phyloP scores from a whole-genome alignment of 306 rosid genomes.

The Lupinus albus region DNA sequence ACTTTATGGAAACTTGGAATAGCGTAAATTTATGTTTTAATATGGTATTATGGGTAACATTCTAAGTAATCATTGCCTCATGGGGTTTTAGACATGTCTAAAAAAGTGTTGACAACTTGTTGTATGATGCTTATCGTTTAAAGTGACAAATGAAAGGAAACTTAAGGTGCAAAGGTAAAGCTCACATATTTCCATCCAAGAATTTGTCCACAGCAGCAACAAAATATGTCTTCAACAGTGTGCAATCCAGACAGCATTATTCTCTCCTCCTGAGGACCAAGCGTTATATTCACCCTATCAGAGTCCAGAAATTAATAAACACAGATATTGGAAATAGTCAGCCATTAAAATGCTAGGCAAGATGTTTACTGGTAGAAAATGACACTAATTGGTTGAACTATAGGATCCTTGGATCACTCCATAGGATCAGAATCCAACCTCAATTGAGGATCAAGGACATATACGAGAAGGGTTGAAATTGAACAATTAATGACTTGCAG shows the following conservation, averaged over 20 bases:
- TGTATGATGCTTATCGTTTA: constrained; percentile 4
- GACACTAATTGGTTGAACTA: background rate
- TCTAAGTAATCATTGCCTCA: background rate
- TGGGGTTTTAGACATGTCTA: background rate
- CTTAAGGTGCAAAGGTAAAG: constrained; percentile 32
- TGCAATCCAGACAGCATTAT: constrained; percentile 80
- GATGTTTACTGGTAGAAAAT: background rate
- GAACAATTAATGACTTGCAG: too few species aligned
- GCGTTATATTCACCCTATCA: constrained; percentile 69
- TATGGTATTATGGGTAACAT: background rate
- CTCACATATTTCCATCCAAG: constrained; percentile 98
- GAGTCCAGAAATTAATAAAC: constrained; percentile 38
- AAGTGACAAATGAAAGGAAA: constrained; percentile 21
- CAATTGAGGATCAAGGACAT: background rate
- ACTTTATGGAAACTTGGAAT: constrained; percentile 4
- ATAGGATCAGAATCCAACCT: constrained; percentile 13
- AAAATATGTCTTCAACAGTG: constrained; percentile 83
- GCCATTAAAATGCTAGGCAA: constrained; percentile 15
- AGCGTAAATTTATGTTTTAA: constrained; percentile 10
- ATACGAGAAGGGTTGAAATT: too few species aligned
- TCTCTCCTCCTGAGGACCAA: constrained; percentile 72
- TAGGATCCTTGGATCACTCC: background rate
- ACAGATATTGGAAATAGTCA: constrained; percentile 15
- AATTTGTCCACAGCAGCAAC: constrained; percentile 84
- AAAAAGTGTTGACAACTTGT: background rate